Conservation (phyloP, 140 eudicot species). For the Cichorium intybus region DNA sequence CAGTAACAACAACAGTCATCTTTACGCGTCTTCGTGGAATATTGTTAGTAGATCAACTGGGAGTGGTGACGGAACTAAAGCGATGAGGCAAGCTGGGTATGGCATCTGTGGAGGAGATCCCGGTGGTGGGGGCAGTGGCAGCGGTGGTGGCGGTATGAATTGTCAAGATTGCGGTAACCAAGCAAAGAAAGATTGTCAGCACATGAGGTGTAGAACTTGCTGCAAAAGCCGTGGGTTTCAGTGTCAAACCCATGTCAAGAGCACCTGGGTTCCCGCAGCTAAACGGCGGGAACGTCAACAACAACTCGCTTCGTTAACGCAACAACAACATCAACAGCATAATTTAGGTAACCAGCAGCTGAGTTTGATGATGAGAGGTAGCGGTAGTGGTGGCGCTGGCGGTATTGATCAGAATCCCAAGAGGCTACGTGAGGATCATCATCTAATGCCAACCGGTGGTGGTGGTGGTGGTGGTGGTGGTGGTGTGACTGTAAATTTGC, state of each 20-base stretch:
- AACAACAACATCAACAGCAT: conserved; percentile 35
- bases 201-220: conserved; percentile 87
- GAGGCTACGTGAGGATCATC: conserved; percentile 52
- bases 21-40: conserved; percentile 21
- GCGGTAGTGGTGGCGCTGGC: conserved; percentile 11
- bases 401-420: conserved; percentile 45
- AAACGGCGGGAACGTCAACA: conserved; percentile 86
- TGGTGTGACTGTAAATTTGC: conserved; percentile 14
- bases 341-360: conserved; percentile 39
- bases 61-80: background rate
- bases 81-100: conserved; percentile 34
- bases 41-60: background rate
- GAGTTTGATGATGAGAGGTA: conserved; percentile 47
- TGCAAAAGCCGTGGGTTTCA: conserved; percentile 91
- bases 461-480: conserved; percentile 29
- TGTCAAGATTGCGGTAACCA: conserved; percentile 97
- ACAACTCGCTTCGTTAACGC: conserved; percentile 35
- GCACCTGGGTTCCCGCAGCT: conserved; percentile 99
- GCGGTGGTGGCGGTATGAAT: conserved; percentile 44
- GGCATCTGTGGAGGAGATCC: conserved; percentile 20
- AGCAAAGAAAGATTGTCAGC: conserved; percentile 76
- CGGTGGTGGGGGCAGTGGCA: conserved; percentile 37
- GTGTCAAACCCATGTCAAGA: conserved; percentile 91
- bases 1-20: conserved; percentile 2
- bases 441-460: conserved; percentile 4